A percentile compares a stretch with the other conserved stretches of the same genome.
phyloP scores from a whole-genome alignment of 2,329 filamentous ascomycete species.

The Fusarium aywerte region DNA sequence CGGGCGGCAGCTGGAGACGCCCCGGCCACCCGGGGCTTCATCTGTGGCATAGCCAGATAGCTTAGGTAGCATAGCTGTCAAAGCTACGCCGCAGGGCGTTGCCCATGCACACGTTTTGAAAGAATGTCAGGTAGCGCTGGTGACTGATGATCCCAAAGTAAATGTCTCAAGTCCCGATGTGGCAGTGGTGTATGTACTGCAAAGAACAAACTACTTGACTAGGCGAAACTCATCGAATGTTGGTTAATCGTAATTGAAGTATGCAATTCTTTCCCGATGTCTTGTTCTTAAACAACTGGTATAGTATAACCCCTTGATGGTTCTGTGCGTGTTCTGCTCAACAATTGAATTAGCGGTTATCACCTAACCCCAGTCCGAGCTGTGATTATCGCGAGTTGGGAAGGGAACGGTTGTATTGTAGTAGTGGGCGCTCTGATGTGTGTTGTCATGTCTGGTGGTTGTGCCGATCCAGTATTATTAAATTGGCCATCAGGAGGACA shows the following conservation, averaged over 20 bases:
- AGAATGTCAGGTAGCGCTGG: constrained; percentile 29
- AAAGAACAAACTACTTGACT: background rate
- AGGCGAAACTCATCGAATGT: background rate
- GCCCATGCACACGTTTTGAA: constrained; percentile 15
- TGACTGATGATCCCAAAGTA: constrained; percentile 37
- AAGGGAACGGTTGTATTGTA: background rate
- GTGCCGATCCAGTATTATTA: background rate
- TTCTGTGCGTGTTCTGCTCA: background rate
- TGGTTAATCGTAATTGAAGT: background rate
- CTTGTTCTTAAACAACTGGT: background rate
- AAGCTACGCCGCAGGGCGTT: constrained; percentile 19
- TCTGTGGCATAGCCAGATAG: constrained; percentile 32
- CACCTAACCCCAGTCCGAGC: background rate
- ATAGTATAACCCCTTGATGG: background rate
- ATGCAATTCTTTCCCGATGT: background rate
- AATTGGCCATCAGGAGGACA: background rate
- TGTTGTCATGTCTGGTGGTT: background rate
- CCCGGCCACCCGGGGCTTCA: constrained; percentile 41
- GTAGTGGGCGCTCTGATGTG: background rate
- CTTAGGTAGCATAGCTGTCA: constrained; percentile 26
- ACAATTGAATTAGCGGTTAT: background rate
- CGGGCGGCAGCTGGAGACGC: constrained; percentile 40
- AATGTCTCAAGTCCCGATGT: constrained; percentile 38
- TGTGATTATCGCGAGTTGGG: background rate
- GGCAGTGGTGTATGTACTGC: background rate